A percentile compares a stretch with the other conserved stretches of the same genome.
phyloP scores from a whole-genome alignment of 352 stramenopile genomes.

The Globisporangium echinulatum region DNA sequence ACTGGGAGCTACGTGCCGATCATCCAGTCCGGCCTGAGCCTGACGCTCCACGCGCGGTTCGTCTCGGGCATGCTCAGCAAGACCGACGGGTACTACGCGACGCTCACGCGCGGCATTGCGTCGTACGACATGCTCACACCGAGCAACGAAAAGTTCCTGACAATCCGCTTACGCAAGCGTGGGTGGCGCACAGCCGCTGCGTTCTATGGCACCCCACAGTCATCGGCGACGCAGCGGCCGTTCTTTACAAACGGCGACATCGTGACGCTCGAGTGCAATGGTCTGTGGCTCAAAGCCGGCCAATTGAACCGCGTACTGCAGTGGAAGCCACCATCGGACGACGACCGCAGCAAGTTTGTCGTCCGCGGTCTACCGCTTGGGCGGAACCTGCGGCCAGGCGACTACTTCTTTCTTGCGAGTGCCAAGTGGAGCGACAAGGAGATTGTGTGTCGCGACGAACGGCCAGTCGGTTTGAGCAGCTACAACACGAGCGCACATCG shows the following conservation, averaged over 20 bases:
- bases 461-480: conserved; percentile 67
- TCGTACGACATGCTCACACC: conserved; percentile 80
- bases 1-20: conserved; percentile 27
- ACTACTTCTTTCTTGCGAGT: conserved; percentile 86
- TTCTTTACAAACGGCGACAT: conserved; percentile 82
- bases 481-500: conserved; percentile 83
- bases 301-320: conserved; percentile 81
- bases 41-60: conserved; percentile 69
- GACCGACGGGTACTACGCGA: conserved; percentile 81
- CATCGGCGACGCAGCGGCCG: conserved; percentile 38
- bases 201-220: conserved; percentile 20
- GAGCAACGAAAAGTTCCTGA: conserved; percentile 81
- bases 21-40: conserved; percentile 64
- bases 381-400: conserved; percentile 58
- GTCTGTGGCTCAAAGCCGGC: conserved; percentile 69
- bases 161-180: conserved; percentile 73
- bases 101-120: conserved; percentile 58
- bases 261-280: conserved; percentile 84
- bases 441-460: conserved; percentile 73
- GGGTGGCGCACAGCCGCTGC: conserved; percentile 44
- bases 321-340: conserved; percentile 79
- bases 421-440: conserved; percentile 87
- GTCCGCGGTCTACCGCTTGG: conserved; percentile 71
- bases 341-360: conserved; percentile 84
- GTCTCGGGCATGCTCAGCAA: conserved; percentile 79